Percentiles rank a stretch among this genome's conserved stretches.
These are phyloP conservation scores for Fusarium sp. DNA, from an alignment of 2,329 filamentous ascomycete species.

Conservation along the genomic window DNA sequence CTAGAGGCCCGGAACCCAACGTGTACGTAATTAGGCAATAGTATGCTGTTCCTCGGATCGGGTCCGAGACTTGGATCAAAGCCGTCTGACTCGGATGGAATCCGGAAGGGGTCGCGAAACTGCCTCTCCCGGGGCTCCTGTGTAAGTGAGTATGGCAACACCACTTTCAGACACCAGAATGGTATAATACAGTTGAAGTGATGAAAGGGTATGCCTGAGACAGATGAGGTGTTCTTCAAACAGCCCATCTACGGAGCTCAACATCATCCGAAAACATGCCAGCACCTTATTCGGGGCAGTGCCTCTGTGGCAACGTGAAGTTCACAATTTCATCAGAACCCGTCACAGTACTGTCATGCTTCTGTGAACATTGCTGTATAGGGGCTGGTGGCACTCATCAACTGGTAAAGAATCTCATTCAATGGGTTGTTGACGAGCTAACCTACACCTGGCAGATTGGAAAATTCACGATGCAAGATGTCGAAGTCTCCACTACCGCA, in stretches of 20 bases:
- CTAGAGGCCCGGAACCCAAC: no score
- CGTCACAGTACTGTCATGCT: constrained; percentile 31
- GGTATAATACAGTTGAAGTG: not conserved
- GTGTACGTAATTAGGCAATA: not conserved
- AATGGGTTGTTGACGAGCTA: accelerated
- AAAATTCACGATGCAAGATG: constrained; percentile 34
- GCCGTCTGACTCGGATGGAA: not conserved
- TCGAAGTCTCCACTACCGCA: constrained; percentile 2
- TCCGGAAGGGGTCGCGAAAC: not conserved
- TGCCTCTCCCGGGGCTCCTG: not conserved
- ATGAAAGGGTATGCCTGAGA: accelerated
- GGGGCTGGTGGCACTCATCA: constrained; percentile 35
- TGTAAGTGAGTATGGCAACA: not conserved
- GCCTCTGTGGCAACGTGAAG: constrained; percentile 29
- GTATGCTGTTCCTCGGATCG: not conserved
- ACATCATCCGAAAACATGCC: not conserved
- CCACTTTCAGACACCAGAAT: not conserved
- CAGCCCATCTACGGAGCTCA: accelerated
- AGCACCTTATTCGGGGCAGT: constrained; percentile 24
- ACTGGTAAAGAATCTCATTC: not conserved
- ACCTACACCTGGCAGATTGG: constrained; percentile 36
- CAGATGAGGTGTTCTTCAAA: accelerated
- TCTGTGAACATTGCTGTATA: constrained; percentile 34
- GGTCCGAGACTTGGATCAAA: not conserved
- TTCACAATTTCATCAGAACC: constrained; percentile 25